A percentile compares a stretch with the other conserved stretches of the same genome.
phyloP scores from a whole-genome alignment of 768 basidiomycete genomes.

The Leccinum rimulosum region DNA sequence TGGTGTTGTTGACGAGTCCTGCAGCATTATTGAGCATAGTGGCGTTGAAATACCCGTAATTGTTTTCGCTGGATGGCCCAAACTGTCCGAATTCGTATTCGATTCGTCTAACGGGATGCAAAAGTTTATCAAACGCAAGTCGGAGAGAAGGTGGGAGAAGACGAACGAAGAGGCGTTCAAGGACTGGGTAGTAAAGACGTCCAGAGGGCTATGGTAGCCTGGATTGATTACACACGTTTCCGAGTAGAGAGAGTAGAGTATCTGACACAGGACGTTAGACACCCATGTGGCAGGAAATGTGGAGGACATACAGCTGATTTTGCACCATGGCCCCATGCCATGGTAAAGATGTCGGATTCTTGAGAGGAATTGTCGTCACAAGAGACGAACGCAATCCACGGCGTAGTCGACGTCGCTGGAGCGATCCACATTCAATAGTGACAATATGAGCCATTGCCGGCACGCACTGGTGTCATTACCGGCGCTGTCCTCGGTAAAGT shows the following conservation, averaged over 20 bases:
- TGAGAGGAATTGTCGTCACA: slow-evolving; percentile 65
- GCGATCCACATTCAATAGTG: slow-evolving; percentile 16
- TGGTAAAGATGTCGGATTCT: slow-evolving; percentile 75
- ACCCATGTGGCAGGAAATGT: not conserved
- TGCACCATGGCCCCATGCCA: slow-evolving; percentile 77
- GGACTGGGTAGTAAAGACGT: slow-evolving; percentile 75
- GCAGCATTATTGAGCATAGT: slow-evolving; percentile 55
- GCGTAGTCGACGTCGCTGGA: slow-evolving; percentile 54
- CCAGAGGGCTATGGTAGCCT: slow-evolving; percentile 68
- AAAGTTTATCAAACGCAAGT: not conserved
- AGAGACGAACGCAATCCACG: slow-evolving; percentile 88
- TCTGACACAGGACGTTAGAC: slow-evolving; percentile 36
- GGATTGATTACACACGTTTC: slow-evolving; percentile 73
- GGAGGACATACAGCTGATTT: slow-evolving; percentile 61
- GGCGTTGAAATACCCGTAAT: slow-evolving; percentile 60
- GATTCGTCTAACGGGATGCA: slow-evolving; percentile 40
- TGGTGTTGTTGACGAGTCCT: slow-evolving; percentile 41
- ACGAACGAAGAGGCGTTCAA: slow-evolving; percentile 54
- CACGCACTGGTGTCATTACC: slow-evolving; percentile 47
- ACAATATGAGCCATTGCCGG: slow-evolving; percentile 30
- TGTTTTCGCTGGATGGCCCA: slow-evolving; percentile 45
- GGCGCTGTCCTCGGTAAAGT: slow-evolving; percentile 68
- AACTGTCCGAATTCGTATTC: slow-evolving; percentile 62
- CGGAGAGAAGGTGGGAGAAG: not conserved
- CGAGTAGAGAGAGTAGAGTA: slow-evolving; percentile 75